phyloP scores from a whole-genome alignment of 73 alveolate species.

The Tetrahymena elliotti region DNA sequence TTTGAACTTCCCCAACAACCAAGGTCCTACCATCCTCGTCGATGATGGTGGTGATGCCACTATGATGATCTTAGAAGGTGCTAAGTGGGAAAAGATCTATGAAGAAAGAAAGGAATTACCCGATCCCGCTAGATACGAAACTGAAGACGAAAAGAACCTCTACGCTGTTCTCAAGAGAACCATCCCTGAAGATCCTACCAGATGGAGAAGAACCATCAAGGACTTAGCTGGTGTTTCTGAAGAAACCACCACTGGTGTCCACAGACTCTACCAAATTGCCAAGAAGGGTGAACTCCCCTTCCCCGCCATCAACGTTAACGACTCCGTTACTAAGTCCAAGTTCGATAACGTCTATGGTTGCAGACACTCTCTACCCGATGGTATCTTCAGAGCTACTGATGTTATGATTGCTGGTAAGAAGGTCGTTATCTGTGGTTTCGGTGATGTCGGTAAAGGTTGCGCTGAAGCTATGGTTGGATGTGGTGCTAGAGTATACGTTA shows the following conservation, averaged over 20 bases:
- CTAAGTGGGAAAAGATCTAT: slow-evolving; percentile 69
- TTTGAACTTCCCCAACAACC: slow-evolving; percentile 84
- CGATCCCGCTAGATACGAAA: slow-evolving; percentile 47
- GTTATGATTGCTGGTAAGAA: slow-evolving; percentile 96
- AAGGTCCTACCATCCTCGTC: slow-evolving; percentile 85
- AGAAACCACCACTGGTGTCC: slow-evolving; percentile 98
- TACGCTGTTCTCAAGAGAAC: slow-evolving; percentile 64
- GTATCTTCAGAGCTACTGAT: slow-evolving; percentile 97
- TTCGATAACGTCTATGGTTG: slow-evolving; percentile 93
- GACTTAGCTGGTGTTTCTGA: slow-evolving; percentile 85
- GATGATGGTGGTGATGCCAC: slow-evolving; percentile 98
- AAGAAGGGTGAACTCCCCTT: slow-evolving; percentile 76
- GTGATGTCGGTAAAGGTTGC: slow-evolving; percentile 98
- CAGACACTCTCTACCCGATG: slow-evolving; percentile 95
- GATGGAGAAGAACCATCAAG: slow-evolving; percentile 80
- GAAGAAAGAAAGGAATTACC: slow-evolving; percentile 50
- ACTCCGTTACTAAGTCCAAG: slow-evolving; percentile 91
- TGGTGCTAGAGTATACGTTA: slow-evolving; percentile 88
- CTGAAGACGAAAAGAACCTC: slow-evolving; percentile 66
- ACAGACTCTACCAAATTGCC: slow-evolving; percentile 79
- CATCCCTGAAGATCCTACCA: slow-evolving; percentile 71
- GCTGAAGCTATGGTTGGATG: slow-evolving; percentile 90
- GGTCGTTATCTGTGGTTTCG: slow-evolving; percentile 89
- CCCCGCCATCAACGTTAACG: slow-evolving; percentile 94
- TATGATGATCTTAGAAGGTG: slow-evolving; percentile 89